Base-by-base conservation (phyloP, 768 basidiomycete species). In the Amanita phalloides region DNA sequence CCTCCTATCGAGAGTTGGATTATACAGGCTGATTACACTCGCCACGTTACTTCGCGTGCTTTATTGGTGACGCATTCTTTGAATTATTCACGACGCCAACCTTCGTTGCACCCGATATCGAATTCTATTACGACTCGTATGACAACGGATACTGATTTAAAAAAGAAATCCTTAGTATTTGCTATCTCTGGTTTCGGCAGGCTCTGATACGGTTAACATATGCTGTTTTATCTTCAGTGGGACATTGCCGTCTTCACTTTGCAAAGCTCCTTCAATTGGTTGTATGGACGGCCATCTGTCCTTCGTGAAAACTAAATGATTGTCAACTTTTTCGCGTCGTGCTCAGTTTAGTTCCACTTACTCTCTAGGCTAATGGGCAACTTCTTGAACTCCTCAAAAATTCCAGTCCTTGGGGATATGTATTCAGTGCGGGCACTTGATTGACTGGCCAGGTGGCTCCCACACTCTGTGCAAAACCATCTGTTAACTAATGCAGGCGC, bases 381-480 rank as follows among this genome's bases (percentile, higher is more conserved):
- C 43, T 52, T 46, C 5, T 41, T 41, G n/a, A 45, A 4, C 25
- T 33, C 51, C 2, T 45, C 44, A 25, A 52, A 45, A 25, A 36
- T 52, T 3, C 33, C 51, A 21, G 44, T 32, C 17, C 14, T 44
- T 6, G 37, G 33, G 32, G 8, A 10, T 7, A 21, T n/a, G 13
- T 39, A 13, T 14, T 43, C 39, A n/a, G 25, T 7, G 14, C 32
- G 20, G 9, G 32, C 25, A 2, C 14, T 13, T 6, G 35, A 38
- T 10, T 38, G 23, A 26, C 47, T 26, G 32, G 2, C 3, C 10
- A 52, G 42, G 3, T 52, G 51, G 26, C 51, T 52, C 36, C 51
- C 51, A 23, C 51, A 52, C 1, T 33, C 35, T n/a, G 32, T 30
- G 43, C 51, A 52, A 32, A 52, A 52, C 43, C 42, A 45, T 26